phyloP scores from a whole-genome alignment of 306 rosid genomes.

The Abrus pulchellus region DNA sequence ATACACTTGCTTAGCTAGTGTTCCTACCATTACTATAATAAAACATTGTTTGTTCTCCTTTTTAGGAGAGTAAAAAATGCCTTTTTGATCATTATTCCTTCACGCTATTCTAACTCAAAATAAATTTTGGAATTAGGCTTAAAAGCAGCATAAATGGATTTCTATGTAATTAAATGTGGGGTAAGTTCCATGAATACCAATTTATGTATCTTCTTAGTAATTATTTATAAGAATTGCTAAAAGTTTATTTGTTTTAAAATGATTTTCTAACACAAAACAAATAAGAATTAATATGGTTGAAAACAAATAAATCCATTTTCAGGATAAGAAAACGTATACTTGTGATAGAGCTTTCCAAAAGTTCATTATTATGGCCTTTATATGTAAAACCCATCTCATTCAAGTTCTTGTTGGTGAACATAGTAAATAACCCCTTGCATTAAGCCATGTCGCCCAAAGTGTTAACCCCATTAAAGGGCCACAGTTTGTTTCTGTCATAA shows the following conservation, averaged over 20 bases:
- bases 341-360: background rate
- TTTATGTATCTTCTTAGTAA: no score
- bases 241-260: no score
- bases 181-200: background rate
- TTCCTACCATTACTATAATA: conserved; percentile 41
- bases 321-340: background rate
- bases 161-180: background rate
- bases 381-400: background rate
- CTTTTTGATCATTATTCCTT: conserved; percentile 7
- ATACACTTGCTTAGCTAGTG: conserved; percentile 30
- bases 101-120: conserved; percentile 4
- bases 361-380: background rate
- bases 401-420: background rate
- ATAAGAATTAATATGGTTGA: no score
- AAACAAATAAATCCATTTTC: background rate
- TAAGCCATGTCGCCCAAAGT: conserved; percentile 9
- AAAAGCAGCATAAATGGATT: background rate
- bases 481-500: background rate
- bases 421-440: background rate
- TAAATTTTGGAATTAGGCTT: background rate
- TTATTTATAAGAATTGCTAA: no score
- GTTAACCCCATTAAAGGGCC: background rate
- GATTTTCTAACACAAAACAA: no score
- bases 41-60: conserved; percentile 34
- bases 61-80: conserved; percentile 11